Conservation (phyloP, 306 rosid species). For the Potentilla sterilis region DNA sequence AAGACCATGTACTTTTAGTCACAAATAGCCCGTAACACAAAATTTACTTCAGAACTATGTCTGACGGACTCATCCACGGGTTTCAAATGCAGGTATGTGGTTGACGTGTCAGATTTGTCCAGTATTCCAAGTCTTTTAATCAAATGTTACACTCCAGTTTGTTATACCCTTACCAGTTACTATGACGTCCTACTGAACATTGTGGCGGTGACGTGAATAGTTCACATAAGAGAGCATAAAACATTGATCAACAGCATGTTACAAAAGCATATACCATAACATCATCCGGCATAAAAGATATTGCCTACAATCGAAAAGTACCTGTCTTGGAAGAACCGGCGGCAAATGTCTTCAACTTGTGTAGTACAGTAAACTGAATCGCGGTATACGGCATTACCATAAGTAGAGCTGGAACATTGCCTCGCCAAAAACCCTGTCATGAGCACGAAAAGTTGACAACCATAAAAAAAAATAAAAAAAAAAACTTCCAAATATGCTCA, state of each 20-base stretch:
- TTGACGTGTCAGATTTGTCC: background rate
- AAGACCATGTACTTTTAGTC: background rate
- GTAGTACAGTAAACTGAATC: slow-evolving; percentile 83
- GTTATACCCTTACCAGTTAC: background rate
- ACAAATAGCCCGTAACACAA: background rate
- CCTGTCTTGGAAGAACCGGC: slow-evolving; percentile 89
- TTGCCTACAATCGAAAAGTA: slow-evolving; percentile 8
- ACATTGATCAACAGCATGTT: too few species aligned
- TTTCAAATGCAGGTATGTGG: background rate
- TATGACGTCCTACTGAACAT: background rate
- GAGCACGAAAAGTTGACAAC: slow-evolving; percentile 5
- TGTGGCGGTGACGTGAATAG: background rate
- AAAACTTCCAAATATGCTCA: background rate
- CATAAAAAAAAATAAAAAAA: background rate
- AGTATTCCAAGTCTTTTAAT: background rate
- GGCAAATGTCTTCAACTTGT: slow-evolving; percentile 75
- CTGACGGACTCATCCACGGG: background rate
- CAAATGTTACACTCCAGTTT: background rate
- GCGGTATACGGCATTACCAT: slow-evolving; percentile 99
- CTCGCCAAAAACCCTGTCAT: slow-evolving; percentile 94
- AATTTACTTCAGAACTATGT: background rate
- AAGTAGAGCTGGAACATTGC: slow-evolving; percentile 94
- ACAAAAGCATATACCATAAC: background rate
- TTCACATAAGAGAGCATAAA: background rate
- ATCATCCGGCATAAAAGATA: background rate